Evolutionary conservation across 768 basidiomycete species (phyloP).

Genomic region (Chalciporus sphaerocephalus): DNA sequence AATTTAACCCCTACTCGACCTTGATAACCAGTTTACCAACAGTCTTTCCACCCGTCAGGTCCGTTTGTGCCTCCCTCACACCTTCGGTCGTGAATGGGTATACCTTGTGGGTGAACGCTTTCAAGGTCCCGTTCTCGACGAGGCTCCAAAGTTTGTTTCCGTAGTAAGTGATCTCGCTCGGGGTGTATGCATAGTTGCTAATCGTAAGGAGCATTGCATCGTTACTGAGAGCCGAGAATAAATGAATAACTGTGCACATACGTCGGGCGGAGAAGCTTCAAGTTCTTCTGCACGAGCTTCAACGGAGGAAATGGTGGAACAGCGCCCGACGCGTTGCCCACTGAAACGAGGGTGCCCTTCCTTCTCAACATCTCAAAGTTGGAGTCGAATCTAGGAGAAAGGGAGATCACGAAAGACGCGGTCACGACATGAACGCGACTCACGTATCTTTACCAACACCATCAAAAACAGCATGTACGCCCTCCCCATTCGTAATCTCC

Average conservation of each 20-base stretch:
- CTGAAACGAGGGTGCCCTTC: conserved; percentile 85
- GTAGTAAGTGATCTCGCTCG: conserved; percentile 71
- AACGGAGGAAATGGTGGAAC: conserved; percentile 72
- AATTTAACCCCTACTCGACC: conserved; percentile 33
- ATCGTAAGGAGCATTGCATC: conserved; percentile 44
- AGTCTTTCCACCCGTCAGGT: conserved; percentile 73
- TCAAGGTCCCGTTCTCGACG: conserved; percentile 55
- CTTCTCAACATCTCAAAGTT: conserved; percentile 78
- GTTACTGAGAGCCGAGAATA: background rate
- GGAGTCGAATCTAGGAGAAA: conserved; percentile 55
- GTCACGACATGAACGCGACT: conserved; percentile 28
- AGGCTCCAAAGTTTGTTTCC: conserved; percentile 58
- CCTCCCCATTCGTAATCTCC: conserved; percentile 72
- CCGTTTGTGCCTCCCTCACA: conserved; percentile 68
- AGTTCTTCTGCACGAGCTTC: conserved; percentile 75
- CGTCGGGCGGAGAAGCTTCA: conserved; percentile 76
- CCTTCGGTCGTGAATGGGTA: conserved; percentile 85
- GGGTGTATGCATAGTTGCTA: conserved; percentile 65
- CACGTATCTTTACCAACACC: conserved; percentile 97
- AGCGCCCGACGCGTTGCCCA: conserved; percentile 89
- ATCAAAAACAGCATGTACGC: conserved; percentile 86
- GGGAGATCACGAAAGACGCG: conserved; percentile 4
- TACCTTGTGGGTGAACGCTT: conserved; percentile 65
- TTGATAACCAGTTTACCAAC: conserved; percentile 85
- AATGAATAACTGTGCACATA: conserved; percentile 30